Evolutionary conservation across 225 moss, liverwort and hornwort species (phyloP), one percentile per base, ranked within the genome.

Genomic region (Thuidium tamariscinum): DNA sequence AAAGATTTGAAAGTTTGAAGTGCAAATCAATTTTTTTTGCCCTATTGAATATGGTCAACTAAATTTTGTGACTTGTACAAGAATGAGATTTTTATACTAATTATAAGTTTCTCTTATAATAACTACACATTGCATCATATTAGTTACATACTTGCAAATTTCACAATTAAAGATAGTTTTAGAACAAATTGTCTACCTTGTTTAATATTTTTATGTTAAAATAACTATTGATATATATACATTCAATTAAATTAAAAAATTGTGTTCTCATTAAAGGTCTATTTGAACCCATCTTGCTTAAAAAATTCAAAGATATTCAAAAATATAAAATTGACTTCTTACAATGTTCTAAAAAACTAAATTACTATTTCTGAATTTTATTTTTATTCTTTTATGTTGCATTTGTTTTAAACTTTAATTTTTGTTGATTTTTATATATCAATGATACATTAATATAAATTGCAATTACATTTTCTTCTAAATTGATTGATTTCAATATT

Each of bases 101-200:
- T 3, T 11, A 36, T 36, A 66, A 36, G 1, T 9, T 20, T 36
- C 0, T 64, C 32, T 65, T 0, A 19, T n/a, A 13, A n/a, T 0
- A n/a, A 20, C 19, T 65, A 0, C 8, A n/a, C 10, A 13, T n/a
- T n/a, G 20, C 5, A 65, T n/a, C 2, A 64, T 34, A 34, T 64
- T 64, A 34, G 0, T 34, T 64, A n/a, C 10, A 65, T 5, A n/a
- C 10, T 65, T n/a, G 10, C 10, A 65, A n/a, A n/a, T 19, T 18
- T 10, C 19, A n/a, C n/a, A n/a, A 19, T 0, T n/a, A 10, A 65
- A 65, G n/a, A n/a, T n/a, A n/a, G n/a, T n/a, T n/a, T n/a, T n/a
- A n/a, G n/a, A n/a, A n/a, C n/a, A n/a, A n/a, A n/a, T n/a, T n/a
- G n/a, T n/a, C n/a, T n/a, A n/a, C n/a, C n/a, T n/a, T n/a, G n/a